Evolutionary conservation across 495 filamentous ascomycete species (phyloP).

Genomic region (Aspergillus funiculosus): DNA sequence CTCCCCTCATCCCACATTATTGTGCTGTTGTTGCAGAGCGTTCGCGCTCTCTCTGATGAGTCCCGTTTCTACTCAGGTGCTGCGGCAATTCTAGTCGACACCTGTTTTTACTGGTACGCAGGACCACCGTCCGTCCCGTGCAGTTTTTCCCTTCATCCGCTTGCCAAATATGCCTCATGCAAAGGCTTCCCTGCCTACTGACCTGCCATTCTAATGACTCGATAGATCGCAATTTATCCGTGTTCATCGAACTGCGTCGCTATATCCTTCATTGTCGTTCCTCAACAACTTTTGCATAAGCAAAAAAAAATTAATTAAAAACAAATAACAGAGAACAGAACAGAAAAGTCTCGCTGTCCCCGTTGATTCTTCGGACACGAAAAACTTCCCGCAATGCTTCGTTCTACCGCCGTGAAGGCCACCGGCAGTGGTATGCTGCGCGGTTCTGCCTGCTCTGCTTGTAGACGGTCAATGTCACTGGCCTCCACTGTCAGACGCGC

Average conservation of each 20-base stretch:
- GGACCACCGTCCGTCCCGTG: conserved; percentile 18
- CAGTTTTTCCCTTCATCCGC: conserved; percentile 33
- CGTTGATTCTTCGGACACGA: conserved; percentile 12
- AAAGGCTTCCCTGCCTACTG: conserved; percentile 26
- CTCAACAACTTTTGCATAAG: background rate
- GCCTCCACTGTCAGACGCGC: conserved; percentile 39
- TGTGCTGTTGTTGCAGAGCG: conserved; percentile 27
- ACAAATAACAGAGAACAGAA: too few relatives aligned
- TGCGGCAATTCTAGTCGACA: conserved; percentile 46
- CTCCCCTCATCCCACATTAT: conserved; percentile 16
- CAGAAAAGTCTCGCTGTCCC: too few relatives aligned
- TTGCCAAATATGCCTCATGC: conserved; percentile 27
- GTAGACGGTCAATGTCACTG: conserved; percentile 43
- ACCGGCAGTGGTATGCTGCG: conserved; percentile 50
- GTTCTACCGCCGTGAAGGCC: conserved; percentile 42
- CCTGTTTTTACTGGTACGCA: conserved; percentile 28
- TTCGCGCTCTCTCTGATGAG: conserved; percentile 43
- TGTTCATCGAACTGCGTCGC: background rate
- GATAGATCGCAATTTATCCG: conserved; percentile 3
- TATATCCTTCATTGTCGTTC: background rate
- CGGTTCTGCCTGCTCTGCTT: conserved; percentile 42
- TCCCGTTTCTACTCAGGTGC: conserved; percentile 40
- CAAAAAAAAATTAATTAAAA: background rate
- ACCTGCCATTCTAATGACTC: conserved; percentile 7
- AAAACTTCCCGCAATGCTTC: conserved; percentile 42